Evolutionary conservation across 164 flowering plant species (phyloP).

Genomic region (Cinnamomum micranthum): DNA sequence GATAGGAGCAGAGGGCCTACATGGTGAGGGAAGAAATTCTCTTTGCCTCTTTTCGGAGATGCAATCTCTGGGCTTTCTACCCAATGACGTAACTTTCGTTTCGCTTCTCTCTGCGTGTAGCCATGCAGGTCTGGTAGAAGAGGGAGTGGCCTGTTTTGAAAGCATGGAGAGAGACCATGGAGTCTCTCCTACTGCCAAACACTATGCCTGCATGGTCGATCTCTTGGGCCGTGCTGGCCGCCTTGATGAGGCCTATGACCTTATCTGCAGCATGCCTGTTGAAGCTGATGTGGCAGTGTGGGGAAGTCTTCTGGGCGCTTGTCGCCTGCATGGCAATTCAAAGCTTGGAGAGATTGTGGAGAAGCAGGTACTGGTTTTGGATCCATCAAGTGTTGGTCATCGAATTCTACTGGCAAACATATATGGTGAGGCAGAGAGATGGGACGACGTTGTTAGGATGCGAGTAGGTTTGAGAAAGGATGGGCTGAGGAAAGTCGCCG

Average conservation of each 20-base stretch:
- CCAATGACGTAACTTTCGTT: slow-evolving; percentile 25
- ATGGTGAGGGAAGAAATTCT: slow-evolving; percentile 24
- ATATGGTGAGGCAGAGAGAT: slow-evolving; percentile 26
- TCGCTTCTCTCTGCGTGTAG: slow-evolving; percentile 29
- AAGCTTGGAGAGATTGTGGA: slow-evolving; percentile 23
- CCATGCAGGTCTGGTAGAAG: slow-evolving; percentile 30
- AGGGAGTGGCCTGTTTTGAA: slow-evolving; percentile 18
- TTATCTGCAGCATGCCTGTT: slow-evolving; percentile 18
- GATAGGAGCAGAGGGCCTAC: slow-evolving; percentile 31
- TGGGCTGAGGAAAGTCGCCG: slow-evolving; percentile 28
- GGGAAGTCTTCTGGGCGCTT: slow-evolving; percentile 27
- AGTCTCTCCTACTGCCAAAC: slow-evolving; percentile 19
- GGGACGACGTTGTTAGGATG: slow-evolving; percentile 22
- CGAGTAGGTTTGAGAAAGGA: slow-evolving; percentile 22
- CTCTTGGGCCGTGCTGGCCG: slow-evolving; percentile 27
- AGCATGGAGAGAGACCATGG: slow-evolving; percentile 22
- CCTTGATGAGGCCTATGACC: slow-evolving; percentile 21
- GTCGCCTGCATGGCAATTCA: slow-evolving; percentile 23
- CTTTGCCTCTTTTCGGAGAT: slow-evolving; percentile 21
- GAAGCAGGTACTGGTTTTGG: slow-evolving; percentile 18
- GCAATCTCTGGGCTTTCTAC: slow-evolving; percentile 12
- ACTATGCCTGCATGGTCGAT: slow-evolving; percentile 29
- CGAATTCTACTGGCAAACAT: slow-evolving; percentile 27
- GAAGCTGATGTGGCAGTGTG: slow-evolving; percentile 24
- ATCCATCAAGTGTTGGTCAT: slow-evolving; percentile 21